Percentiles rank a stretch among this genome's conserved stretches.
phyloP scores from a whole-genome alignment of 23 red algal species.

The Cyanidiococcus yangmingshanensis region DNA sequence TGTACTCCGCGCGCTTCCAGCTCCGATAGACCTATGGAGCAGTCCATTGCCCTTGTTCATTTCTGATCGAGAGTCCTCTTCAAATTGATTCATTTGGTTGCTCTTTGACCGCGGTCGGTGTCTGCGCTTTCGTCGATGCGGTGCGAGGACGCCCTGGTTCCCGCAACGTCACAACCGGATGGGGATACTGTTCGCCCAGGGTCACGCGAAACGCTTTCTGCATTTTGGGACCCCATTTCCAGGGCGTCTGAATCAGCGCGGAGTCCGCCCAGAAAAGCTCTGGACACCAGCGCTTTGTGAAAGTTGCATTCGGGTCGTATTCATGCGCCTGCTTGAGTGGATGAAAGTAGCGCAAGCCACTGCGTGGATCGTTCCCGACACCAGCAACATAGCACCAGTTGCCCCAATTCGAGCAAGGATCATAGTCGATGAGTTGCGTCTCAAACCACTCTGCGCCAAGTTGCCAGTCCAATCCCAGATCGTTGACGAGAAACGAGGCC shows the following conservation, averaged over 20 bases:
- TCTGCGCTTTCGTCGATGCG: not conserved
- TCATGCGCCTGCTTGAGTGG: constrained; percentile 58
- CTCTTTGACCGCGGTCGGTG: not conserved
- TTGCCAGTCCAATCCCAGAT: constrained; percentile 77
- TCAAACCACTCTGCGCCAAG: constrained; percentile 88
- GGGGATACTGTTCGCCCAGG: constrained; percentile 10
- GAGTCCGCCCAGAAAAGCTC: constrained; percentile 36
- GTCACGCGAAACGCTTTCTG: constrained; percentile 10
- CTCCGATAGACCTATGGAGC: no score
- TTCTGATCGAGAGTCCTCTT: no score
- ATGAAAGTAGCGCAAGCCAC: constrained; percentile 57
- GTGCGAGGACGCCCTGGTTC: not conserved
- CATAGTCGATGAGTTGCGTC: constrained; percentile 67
- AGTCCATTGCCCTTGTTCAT: no score
- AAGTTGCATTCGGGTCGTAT: constrained; percentile 50
- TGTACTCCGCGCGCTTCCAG: no score
- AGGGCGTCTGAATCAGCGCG: not conserved
- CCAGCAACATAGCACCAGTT: constrained; percentile 97
- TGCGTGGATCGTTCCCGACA: constrained; percentile 77
- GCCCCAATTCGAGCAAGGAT: constrained; percentile 62
- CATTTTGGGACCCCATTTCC: constrained; percentile 4
- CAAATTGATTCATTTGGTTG: no score
- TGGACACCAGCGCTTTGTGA: constrained; percentile 53
- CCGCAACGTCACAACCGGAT: constrained; percentile 3
- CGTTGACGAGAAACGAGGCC: constrained; percentile 82